Base-by-base conservation (phyloP, 768 basidiomycete genomes). In the Tulasnella sp. region DNA sequence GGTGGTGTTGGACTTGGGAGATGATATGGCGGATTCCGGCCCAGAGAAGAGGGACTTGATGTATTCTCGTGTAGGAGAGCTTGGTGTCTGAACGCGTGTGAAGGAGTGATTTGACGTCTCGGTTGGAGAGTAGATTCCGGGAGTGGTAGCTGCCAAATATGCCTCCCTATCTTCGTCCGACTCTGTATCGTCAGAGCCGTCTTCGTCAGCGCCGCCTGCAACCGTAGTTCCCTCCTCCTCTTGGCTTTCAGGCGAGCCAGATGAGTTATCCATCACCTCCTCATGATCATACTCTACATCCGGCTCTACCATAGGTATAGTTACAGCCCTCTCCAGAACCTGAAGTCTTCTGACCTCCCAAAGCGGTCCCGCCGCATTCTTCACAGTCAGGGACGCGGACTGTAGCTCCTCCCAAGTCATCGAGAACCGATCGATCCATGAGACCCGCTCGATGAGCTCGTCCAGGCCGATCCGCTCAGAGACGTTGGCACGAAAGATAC, bases 401-500 rank as follows among this genome's bases (percentile, higher is more conserved):
- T 24, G 12, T 5, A 59, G 57, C 22, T 59, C 57, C 57, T 51
- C 10, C 27, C 21, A 59, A 34, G 24, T 34, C 45, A 59, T 44
- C n/a, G 57, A 49, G 17, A 59, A 59, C 10, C 49, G 46, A 4
- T 31, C 12, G 17, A 59, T 59, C 30, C 27, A 29, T 15, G 15
- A 25, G 2, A 59, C 57, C 30, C 42, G 19, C 24, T 59, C 57
- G 46, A 49, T 59, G 25, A 59, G 21, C 12, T 59, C 48, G 22
- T 51, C 46, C n/a, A 59, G 46, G 11, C 45, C 34, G 48, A 59
- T 59, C 12, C 57, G 27, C 5, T 59, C 19, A 10, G 31, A 30
- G 22, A 34, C 31, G 19, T 51, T n/a, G 48, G 34, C n/a, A 22
- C 63, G 55, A 63, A 73, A 73, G 11, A 72, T 62, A 9, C 64